phyloP scores from a whole-genome alignment of 441 rosid species.

The Populus hybrid region DNA sequence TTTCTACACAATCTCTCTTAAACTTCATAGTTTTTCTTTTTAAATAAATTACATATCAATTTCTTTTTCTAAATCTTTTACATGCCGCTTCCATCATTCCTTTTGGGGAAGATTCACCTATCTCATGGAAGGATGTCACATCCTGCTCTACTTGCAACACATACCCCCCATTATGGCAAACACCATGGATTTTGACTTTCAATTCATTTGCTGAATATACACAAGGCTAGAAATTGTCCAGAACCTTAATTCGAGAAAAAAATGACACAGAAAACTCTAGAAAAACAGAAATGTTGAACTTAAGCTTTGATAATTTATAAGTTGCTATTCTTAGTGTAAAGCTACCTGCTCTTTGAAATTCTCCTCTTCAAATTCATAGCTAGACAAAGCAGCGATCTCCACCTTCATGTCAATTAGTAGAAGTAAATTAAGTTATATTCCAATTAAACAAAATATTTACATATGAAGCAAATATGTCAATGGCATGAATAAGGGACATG shows the following conservation, averaged over 20 bases:
- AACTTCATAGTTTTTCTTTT: too few species aligned
- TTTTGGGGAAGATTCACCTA: too few species aligned
- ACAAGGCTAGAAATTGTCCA: neutral
- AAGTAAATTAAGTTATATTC: conserved; percentile 10
- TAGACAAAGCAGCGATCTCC: conserved; percentile 76
- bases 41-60: too few species aligned
- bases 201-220: neutral
- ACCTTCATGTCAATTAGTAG: conserved; percentile 50
- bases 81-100: too few species aligned
- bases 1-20: neutral
- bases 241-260: too few species aligned
- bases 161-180: neutral
- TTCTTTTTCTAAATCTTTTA: neutral
- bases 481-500: neutral
- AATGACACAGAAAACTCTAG: too few species aligned
- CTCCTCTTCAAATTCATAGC: conserved; percentile 55
- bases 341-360: conserved; percentile 53
- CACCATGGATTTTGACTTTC: neutral
- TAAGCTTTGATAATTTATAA: too few species aligned
- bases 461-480: neutral
- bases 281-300: too few species aligned
- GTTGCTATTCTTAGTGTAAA: too few species aligned
- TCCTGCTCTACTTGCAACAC: neutral
- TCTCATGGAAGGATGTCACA: too few species aligned
- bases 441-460: neutral